phyloP scores from a whole-genome alignment of 805 yeast species.

The Yamadazyma philogaea region DNA sequence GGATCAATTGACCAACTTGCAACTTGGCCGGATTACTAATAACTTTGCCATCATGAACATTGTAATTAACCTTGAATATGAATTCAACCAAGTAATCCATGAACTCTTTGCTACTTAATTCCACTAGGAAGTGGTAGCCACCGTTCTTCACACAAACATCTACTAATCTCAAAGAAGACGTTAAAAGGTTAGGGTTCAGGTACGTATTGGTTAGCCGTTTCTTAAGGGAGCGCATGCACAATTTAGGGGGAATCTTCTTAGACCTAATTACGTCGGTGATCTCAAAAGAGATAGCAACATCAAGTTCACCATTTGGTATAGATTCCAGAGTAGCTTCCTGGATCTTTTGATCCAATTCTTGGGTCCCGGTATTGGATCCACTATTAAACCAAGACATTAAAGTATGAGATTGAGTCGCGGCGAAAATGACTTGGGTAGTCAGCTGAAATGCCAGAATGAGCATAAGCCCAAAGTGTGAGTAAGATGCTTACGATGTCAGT shows the following conservation, averaged over 20 bases:
- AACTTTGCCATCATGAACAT: conserved; percentile 23
- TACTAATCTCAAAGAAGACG: conserved; percentile 68
- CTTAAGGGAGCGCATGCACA: conserved; percentile 81
- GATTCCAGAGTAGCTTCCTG: conserved; percentile 80
- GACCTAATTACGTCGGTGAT: conserved; percentile 84
- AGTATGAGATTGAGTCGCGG: not conserved
- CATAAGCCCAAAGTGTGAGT: not conserved
- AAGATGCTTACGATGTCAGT: no score
- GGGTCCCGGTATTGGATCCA: conserved; percentile 24
- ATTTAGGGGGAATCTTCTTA: conserved; percentile 72
- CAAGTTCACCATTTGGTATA: conserved; percentile 90
- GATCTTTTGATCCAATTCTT: conserved; percentile 58
- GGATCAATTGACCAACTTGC: conserved; percentile 54
- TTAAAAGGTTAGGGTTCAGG: conserved; percentile 76
- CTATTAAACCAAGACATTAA: conserved; percentile 54
- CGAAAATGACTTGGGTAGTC: not conserved
- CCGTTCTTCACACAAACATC: conserved; percentile 92
- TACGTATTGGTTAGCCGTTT: conserved; percentile 58
- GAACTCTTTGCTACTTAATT: conserved; percentile 80
- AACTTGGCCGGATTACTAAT: conserved; percentile 24
- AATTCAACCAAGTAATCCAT: conserved; percentile 68
- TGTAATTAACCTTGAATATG: conserved; percentile 38
- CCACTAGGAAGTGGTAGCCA: conserved; percentile 78
- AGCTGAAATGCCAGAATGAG: not conserved
- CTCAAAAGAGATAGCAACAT: conserved; percentile 68